Percentiles rank a stretch among this genome's conserved stretches.
phyloP scores from a whole-genome alignment of 176 grass and related monocot genomes.

The Rhynchospora tenuis region DNA sequence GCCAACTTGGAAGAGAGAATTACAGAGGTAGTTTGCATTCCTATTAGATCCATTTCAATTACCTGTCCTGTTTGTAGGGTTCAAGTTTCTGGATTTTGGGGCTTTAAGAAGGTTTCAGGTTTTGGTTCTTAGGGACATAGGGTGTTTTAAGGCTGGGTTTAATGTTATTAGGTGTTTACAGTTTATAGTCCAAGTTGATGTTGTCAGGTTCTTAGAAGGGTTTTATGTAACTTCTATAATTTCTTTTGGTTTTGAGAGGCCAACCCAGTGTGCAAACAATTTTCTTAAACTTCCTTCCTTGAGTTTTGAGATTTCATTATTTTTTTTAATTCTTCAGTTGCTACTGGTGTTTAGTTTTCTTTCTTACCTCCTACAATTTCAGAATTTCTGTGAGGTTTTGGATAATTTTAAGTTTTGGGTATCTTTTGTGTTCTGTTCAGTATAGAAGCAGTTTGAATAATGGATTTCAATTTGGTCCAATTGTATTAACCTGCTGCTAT shows the following conservation, averaged over 20 bases:
- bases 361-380: background rate
- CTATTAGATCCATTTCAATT: background rate
- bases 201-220: background rate
- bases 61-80: background rate
- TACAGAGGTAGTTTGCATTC: conserved; percentile 23
- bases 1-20: conserved; percentile 80
- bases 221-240: background rate
- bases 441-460: background rate
- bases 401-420: conserved; percentile 1
- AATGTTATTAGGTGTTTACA: background rate
- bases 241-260: background rate
- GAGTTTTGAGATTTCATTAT: background rate
- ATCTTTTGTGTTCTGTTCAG: background rate
- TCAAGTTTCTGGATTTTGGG: background rate
- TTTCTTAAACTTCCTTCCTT: background rate
- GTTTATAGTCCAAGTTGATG: background rate
- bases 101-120: background rate
- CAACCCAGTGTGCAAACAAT: background rate
- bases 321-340: background rate
- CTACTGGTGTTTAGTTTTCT: background rate
- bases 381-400: background rate
- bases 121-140: background rate
- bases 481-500: background rate
- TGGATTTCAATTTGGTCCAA: background rate
- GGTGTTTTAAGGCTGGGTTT: background rate